These are phyloP conservation scores for Aspergillus texensis DNA, from an alignment of 2,329 filamentous ascomycete species.

Conservation along the genomic window DNA sequence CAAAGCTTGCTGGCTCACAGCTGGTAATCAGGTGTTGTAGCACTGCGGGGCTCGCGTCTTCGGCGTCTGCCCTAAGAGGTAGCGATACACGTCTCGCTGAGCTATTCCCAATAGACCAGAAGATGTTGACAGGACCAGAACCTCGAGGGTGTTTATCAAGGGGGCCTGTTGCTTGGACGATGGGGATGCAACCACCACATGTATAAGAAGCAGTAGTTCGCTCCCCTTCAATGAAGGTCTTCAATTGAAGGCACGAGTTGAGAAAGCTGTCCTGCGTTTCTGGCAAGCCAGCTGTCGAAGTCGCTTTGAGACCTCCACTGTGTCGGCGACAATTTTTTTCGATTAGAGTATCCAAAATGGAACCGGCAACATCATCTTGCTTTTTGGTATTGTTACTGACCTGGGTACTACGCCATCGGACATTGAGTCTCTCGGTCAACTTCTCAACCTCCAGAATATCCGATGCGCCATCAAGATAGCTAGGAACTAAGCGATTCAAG, in stretches of 20 bases:
- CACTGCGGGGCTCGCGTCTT: not conserved
- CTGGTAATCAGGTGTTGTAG: constrained; percentile 31
- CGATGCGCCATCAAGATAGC: not conserved
- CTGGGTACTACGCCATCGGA: not conserved
- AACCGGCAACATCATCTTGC: not conserved
- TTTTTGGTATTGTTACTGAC: not conserved
- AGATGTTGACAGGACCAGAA: constrained; percentile 11
- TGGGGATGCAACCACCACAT: constrained; percentile 2
- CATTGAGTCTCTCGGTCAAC: not conserved
- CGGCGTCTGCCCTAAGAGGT: not conserved
- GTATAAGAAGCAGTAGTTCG: not conserved
- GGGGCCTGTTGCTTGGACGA: not conserved
- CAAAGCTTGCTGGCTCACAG: constrained; percentile 54
- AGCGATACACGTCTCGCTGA: constrained; percentile 8
- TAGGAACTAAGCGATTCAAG: not conserved
- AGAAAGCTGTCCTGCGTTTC: not conserved
- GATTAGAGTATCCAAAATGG: not conserved
- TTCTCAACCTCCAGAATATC: not conserved
- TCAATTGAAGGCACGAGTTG: not conserved
- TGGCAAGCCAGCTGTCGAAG: no score
- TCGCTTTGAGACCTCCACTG: not conserved
- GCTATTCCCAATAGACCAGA: constrained; percentile 6
- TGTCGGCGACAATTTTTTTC: not conserved
- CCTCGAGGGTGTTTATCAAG: not conserved
- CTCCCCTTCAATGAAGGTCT: not conserved